These are phyloP conservation scores for Exophiala lecanii-corni DNA, from an alignment of 2,329 filamentous ascomycete genomes.

Conservation along the genomic window DNA sequence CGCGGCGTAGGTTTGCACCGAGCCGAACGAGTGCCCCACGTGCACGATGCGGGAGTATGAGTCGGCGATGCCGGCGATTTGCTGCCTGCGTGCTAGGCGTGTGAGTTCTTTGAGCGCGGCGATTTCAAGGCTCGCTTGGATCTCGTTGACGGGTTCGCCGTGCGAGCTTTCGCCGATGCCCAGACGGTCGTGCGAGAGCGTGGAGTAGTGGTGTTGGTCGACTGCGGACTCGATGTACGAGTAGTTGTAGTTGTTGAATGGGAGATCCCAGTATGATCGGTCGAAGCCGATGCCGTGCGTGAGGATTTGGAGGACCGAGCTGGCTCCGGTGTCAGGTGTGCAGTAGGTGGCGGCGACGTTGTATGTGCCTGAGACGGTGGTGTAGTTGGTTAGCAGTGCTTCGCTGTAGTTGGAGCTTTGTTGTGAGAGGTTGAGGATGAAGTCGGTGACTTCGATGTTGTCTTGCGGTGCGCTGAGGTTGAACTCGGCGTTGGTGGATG, in stretches of 20 bases:
- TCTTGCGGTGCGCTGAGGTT: constrained; percentile 43
- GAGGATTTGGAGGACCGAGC: constrained; percentile 33
- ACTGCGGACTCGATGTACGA: constrained; percentile 57
- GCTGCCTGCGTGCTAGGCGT: constrained; percentile 42
- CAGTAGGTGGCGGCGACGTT: constrained; percentile 60
- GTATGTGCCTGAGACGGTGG: constrained; percentile 51
- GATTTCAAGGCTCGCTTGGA: constrained; percentile 57
- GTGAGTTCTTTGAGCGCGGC: constrained; percentile 55
- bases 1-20: constrained; percentile 53
- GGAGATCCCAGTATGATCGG: constrained; percentile 55
- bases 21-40: constrained; percentile 61
- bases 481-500: constrained; percentile 52
- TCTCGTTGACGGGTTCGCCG: constrained; percentile 56
- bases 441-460: constrained; percentile 56
- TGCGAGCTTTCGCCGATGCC: constrained; percentile 57
- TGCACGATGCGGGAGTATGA: constrained; percentile 46
- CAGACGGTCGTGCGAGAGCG: constrained; percentile 58
- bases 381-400: constrained; percentile 44
- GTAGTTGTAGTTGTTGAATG: constrained; percentile 57
- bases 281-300: constrained; percentile 38
- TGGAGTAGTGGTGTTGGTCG: constrained; percentile 52
- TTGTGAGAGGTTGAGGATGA: constrained; percentile 50
- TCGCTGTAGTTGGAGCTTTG: constrained; percentile 43
- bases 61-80: constrained; percentile 39
- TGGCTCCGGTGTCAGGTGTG: constrained; percentile 43